A percentile compares a stretch with the other conserved stretches of the same genome.
These are phyloP conservation scores for Russula earlei DNA, from an alignment of 768 basidiomycete species.

Conservation along the genomic window DNA sequence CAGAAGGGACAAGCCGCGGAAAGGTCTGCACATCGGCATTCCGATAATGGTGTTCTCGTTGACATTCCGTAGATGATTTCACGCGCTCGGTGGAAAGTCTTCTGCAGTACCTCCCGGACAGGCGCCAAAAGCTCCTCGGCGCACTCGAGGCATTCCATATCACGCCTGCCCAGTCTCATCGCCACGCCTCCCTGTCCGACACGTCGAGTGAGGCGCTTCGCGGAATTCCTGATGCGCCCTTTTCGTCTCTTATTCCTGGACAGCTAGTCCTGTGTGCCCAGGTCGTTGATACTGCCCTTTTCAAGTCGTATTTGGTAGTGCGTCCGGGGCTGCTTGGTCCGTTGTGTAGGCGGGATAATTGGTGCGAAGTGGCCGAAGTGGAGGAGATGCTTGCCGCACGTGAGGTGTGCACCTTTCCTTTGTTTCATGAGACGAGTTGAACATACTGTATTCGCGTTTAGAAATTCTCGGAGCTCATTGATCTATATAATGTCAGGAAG, in stretches of 20 bases:
- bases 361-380: conserved; percentile 94
- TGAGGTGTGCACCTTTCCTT: conserved; percentile 43
- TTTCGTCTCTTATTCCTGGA: conserved; percentile 66
- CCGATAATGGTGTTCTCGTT: background rate
- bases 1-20: conserved; percentile 7
- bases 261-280: conserved; percentile 85
- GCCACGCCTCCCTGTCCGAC: conserved; percentile 61
- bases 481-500: conserved; percentile 88
- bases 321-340: conserved; percentile 75
- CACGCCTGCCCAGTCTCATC: conserved; percentile 59
- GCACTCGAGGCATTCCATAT: conserved; percentile 64
- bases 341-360: conserved; percentile 85
- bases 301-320: conserved; percentile 83
- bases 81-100: conserved; percentile 79
- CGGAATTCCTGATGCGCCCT: conserved; percentile 62
- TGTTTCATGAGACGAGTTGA: background rate
- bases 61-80: conserved; percentile 39
- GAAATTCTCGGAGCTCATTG: conserved; percentile 89
- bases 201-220: conserved; percentile 69
- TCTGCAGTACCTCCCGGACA: conserved; percentile 79
- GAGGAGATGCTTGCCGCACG: conserved; percentile 76
- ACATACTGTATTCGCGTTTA: conserved; percentile 26
- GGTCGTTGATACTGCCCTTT: conserved; percentile 89
- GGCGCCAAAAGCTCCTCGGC: conserved; percentile 75
- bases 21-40: conserved; percentile 23